Evolutionary conservation across 164 flowering plant genomes (phyloP).

Genomic region (Vitis riparia): DNA sequence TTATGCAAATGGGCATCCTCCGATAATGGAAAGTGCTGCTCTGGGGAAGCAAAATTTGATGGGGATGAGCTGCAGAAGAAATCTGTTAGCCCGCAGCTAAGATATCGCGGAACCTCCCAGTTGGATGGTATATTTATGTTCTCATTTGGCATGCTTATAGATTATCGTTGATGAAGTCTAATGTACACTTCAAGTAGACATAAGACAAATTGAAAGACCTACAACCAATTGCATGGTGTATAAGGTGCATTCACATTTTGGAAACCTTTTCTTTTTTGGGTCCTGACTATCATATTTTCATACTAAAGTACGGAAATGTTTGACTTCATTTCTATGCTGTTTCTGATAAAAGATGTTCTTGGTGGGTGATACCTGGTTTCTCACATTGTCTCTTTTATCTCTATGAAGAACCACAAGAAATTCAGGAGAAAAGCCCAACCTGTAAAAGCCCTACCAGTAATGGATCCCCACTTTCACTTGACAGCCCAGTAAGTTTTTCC

Average conservation of each 20-base stretch:
- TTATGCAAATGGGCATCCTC: slow-evolving; percentile 63
- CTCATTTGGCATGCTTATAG: background rate
- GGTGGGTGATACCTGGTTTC: background rate
- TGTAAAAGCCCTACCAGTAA: slow-evolving; percentile 8
- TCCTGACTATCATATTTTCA: background rate
- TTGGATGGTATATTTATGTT: slow-evolving; percentile 33
- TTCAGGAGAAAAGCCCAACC: slow-evolving; percentile 20
- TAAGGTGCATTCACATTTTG: background rate
- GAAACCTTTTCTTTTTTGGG: background rate
- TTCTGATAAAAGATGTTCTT: background rate
- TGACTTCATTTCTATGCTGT: background rate
- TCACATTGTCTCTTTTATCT: slow-evolving; percentile 7
- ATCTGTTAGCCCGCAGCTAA: slow-evolving; percentile 34
- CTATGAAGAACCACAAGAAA: slow-evolving; percentile 19
- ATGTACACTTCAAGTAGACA: background rate
- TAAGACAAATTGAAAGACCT: background rate
- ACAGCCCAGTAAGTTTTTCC: slow-evolving; percentile 47
- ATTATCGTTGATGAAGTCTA: background rate
- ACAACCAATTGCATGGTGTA: background rate
- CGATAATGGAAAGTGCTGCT: slow-evolving; percentile 16
- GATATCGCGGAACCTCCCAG: slow-evolving; percentile 32
- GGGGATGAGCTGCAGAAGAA: slow-evolving; percentile 35
- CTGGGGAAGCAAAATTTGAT: slow-evolving; percentile 25
- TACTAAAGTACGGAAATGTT: background rate
- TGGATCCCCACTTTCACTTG: slow-evolving; percentile 26